Percentiles rank a stretch among this genome's conserved stretches.
These are phyloP conservation scores for Ophiostoma tasmaniense DNA, from an alignment of 2,329 filamentous ascomycete species.

Conservation along the genomic window DNA sequence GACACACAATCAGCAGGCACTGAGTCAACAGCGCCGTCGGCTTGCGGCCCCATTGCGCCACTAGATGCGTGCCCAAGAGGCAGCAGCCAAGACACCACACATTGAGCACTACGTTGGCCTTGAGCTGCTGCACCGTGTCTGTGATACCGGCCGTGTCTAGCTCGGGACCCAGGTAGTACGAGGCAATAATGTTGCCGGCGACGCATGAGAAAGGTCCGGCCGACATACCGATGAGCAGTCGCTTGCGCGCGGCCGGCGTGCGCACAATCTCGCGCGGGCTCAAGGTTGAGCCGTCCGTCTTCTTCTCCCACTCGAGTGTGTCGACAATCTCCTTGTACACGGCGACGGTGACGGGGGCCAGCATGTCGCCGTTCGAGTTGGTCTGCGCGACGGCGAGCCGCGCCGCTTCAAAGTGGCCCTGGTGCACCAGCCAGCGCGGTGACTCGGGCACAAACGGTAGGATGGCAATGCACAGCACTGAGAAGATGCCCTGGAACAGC, in stretches of 20 bases:
- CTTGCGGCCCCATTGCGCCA: constrained; percentile 34
- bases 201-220: constrained; percentile 27
- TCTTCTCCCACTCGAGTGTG: constrained; percentile 37
- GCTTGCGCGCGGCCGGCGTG: constrained; percentile 29
- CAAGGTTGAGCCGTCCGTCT: constrained; percentile 29
- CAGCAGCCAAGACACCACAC: constrained; percentile 42
- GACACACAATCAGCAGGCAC: constrained; percentile 28
- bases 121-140: constrained; percentile 34
- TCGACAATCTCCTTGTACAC: constrained; percentile 40
- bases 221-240: constrained; percentile 33
- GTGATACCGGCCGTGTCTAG: constrained; percentile 40
- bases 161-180: constrained; percentile 35
- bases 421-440: constrained; percentile 38
- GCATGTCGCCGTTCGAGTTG: constrained; percentile 35
- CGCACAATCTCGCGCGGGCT: constrained; percentile 30
- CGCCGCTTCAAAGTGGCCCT: constrained; percentile 35
- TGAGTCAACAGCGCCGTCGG: constrained; percentile 34
- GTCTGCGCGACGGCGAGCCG: constrained; percentile 34
- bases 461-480: constrained; percentile 19
- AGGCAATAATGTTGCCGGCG: constrained; percentile 34
- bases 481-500: constrained; percentile 21
- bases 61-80: constrained; percentile 36
- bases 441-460: constrained; percentile 32
- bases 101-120: constrained; percentile 44
- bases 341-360: constrained; percentile 26